Evolutionary conservation across 2,329 filamentous ascomycete species (phyloP).

Genomic region (Aspergillus ochraceus): DNA sequence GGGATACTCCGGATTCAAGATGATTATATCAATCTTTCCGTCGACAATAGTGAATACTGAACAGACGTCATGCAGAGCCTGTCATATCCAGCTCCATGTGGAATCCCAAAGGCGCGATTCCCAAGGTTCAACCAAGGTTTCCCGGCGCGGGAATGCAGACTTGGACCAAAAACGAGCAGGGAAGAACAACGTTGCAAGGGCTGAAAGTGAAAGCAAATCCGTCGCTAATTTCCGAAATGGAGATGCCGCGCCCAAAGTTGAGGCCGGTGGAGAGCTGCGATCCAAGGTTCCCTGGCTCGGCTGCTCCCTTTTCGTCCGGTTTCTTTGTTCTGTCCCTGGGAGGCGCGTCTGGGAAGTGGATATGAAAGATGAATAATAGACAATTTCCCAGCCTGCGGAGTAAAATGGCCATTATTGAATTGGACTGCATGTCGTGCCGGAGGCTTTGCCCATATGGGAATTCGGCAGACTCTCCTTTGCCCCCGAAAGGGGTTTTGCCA

Average conservation of each 20-base stretch:
- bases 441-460: neutral
- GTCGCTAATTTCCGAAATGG: slow-evolving; percentile 17
- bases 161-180: neutral
- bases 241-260: slow-evolving; percentile 9
- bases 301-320: slow-evolving; percentile 2
- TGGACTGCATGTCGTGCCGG: neutral
- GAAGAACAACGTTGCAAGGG: neutral
- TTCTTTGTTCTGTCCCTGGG: neutral
- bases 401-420: neutral
- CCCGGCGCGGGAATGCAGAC: too few relatives aligned
- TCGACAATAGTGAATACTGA: too few relatives aligned
- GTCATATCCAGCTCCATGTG: neutral
- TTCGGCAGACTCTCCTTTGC: too few relatives aligned
- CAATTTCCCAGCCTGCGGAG: neutral
- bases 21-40: neutral
- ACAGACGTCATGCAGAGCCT: neutral
- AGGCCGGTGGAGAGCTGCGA: slow-evolving; percentile 14
- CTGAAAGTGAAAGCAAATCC: slow-evolving; percentile 1
- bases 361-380: neutral
- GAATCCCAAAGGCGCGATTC: neutral
- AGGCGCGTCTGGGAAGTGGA: neutral
- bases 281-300: slow-evolving; percentile 11
- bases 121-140: neutral
- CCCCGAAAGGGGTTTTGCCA: neutral
- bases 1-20: neutral